Base-by-base conservation (phyloP, 192 early-diverging fungal genomes). In the Cladochytrium replicatum region DNA sequence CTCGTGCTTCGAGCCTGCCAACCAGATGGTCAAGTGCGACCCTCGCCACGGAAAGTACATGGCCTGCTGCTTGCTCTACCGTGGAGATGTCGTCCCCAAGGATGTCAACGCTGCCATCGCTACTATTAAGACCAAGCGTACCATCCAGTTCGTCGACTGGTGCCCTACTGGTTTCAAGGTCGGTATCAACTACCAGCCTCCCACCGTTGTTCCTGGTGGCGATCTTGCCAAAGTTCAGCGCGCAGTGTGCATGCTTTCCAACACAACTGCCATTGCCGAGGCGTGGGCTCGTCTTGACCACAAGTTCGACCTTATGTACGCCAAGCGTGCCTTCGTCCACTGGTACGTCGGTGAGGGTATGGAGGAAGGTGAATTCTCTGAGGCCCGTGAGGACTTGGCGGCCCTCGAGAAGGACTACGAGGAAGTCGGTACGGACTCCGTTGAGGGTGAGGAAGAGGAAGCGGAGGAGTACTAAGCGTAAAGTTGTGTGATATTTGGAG, bases 291-390 rank as follows among this genome's bases (percentile, higher is more conserved):
- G 91, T 72, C 78, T 97, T 58, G 88, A 96, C 71, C 91, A 93
- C 81, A 99, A 99, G 85, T 99, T 96, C 60, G 95, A 99, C 68
- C 83, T 96, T 50, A 95, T 97, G 93, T 99, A 93, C 73, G 90
- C 96, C 70, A 99, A 97, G 81, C 88, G 96, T 74, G 93, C 96
- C 55, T 99, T 99, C 63, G 96, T 99, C 42, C 96, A 99, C 80
- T 97, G 93, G 96, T 99, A 95, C 67, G 96, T 99, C 50, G 96
- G 93, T 68, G 96, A 97, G 75, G 92, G 96, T 77, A 99, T 99
- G 96, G 95, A 99, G 76, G 96, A 99, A 75, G 93, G 96, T 66
- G 96, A 99, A 74, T 99, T 99, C 86, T 93, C 91, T 50, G 96
- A 99, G 78, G 96, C 93, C 48, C 93, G 93, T 78, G 96, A 97